Base-by-base conservation (phyloP, 2,329 filamentous ascomycete genomes). In the Pleurostoma richardsiae region DNA sequence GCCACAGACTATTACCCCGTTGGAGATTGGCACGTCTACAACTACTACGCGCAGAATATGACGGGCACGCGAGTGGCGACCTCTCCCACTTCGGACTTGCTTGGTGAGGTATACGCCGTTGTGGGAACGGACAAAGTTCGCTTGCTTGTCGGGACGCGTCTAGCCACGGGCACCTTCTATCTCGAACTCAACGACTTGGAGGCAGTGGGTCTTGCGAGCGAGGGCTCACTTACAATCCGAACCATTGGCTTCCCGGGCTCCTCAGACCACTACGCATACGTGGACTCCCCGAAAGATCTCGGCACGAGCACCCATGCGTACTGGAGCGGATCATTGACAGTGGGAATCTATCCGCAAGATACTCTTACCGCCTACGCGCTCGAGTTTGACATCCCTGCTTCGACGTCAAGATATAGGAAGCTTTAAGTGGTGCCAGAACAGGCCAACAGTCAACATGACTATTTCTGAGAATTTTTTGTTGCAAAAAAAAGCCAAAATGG, bases 11-110 rank as follows among this genome's bases (percentile, higher is more conserved):
- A 55, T 41, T 51, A 45, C 4, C 47, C 52, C 5, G 51, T 51
- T 2, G 47, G 49, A 2, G 68, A 72, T 28, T 75, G 62, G 56
- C 69, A 73, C 44, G 63, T 75, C 7, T 76, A 76, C 54, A 68
- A 69, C 45, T 74, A 73, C 56, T 76, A 75, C 54, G 60, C 65
- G 40, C 52, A 59, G 3, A 67, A 67, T 40, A 73, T 74, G 70
- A 68, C 64, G 0, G 71, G 71, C 4, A 43, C 60, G 10, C 63
- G 70, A 10, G 60, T 68, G 4, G 59, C 58, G 0, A 70, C 68
- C 3, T 56, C 59, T 0, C 59, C 57, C 1, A 65, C 67, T 1
- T 49, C 52, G 4, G 68, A 72, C 45, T 50, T 56, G 3, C 51
- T 55, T 4, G 56, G 70, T 26, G 70, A 72, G 41, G 65, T 62